These are phyloP conservation scores for Nicotiana sylvestris DNA, from an alignment of 257 asterid species.

Conservation along the genomic window DNA sequence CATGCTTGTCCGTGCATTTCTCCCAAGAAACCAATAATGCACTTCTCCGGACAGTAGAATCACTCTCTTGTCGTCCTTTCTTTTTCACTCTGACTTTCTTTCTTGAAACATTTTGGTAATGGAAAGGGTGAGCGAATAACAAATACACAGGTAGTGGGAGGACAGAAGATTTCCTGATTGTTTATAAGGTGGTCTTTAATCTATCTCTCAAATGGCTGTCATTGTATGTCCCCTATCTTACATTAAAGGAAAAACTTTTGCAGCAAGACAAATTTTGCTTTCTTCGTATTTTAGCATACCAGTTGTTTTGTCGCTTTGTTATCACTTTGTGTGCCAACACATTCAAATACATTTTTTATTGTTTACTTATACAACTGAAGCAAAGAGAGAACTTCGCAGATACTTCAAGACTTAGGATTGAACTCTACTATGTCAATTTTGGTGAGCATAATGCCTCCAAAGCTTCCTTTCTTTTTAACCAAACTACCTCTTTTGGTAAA, in stretches of 20 bases:
- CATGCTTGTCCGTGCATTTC: background rate
- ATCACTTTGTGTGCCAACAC: no score
- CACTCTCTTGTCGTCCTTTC: no score
- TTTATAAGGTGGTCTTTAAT: background rate
- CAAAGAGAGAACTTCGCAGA: background rate
- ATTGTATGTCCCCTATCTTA: no score
- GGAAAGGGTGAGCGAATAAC: background rate
- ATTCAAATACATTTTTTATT: background rate
- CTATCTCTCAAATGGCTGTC: no score
- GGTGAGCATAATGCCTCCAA: background rate
- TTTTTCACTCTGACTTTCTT: no score
- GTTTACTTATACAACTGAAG: background rate
- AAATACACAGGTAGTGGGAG: background rate
- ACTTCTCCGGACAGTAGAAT: no score
- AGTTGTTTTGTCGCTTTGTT: no score
- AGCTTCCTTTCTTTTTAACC: background rate
- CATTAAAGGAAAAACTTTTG: no score
- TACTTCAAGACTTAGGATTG: background rate
- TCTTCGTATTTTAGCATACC: no score
- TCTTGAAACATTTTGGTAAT: background rate
- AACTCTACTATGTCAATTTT: conserved; percentile 1
- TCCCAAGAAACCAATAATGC: no score
- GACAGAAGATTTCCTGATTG: background rate
- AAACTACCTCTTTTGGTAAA: background rate
- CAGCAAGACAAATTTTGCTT: no score